Evolutionary conservation across 495 filamentous ascomycete species (phyloP), one percentile per base, ranked within the genome.

Genomic region (Entonaema liquescens): DNA sequence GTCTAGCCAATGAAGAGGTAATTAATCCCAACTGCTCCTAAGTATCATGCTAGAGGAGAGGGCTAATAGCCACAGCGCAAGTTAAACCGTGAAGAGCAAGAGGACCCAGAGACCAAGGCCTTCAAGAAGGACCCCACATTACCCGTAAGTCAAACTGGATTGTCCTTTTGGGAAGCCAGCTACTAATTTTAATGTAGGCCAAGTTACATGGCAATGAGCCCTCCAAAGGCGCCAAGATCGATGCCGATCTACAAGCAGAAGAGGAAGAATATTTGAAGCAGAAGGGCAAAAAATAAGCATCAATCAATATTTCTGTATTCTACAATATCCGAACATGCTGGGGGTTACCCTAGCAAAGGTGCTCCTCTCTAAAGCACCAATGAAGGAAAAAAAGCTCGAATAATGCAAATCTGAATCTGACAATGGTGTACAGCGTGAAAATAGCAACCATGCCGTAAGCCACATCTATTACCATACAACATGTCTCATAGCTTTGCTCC

Each of bases 211-310:
- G 90, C 28, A 89, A 91, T 58, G 77, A 87, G 69, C 90, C 90
- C 13, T 89, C 86, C 5, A 88, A 82, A 72, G 90, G 90, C 9
- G 90, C 90, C 11, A 81, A 89, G 82, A 86, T 92, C 55, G 90
- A 92, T 74, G 83, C 83, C 6, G 82, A 89, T 64, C 53, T 92
- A 15, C 78, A 90, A 75, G 79, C 79, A 9, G 89, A 92, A 44
- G 90, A 92, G 60, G 88, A 90, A 74, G 86, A 87, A 77, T 82
- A 83, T 33, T 60, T 92, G 55, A 84, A 78, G 61, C 85, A 87
- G 80, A 92, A 91, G 79, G 64, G 71, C 40, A 74, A 62, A 67
- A 74, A 75, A 55, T 77, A 77, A 62, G 55, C 28, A 8, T 23
- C 3, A 2, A 35, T 17, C 5, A 25, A 1, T 53, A n/a, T 28